Base-by-base conservation (phyloP, 202 grass and related monocot species). In the Zizania palustris region DNA sequence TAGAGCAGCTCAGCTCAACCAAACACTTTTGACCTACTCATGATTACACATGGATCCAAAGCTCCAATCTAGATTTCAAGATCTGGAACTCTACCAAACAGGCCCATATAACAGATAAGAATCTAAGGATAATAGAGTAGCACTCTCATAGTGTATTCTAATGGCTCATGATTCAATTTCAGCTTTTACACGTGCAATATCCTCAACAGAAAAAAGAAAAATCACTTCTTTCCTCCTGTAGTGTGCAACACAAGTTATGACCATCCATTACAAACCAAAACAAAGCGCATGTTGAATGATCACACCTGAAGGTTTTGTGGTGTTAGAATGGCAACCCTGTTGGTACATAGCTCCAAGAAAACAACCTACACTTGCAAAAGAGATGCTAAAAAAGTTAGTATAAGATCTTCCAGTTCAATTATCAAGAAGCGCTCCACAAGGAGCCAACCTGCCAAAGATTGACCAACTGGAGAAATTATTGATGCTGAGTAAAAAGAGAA, bases 321-420 rank as follows among this genome's bases (percentile, higher is more conserved):
- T 19, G 79, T 80, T 80, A 97, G 75, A 80, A 97, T 92, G 50
- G 87, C 58, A 84, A 97, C 58, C 60, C 95, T 88, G 74, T 85
- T 92, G 15, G 74, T 9, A 69, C 95, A 97, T 38, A 97, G 82
- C 75, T 97, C 95, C 91, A 97, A 80, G 85, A 97, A 97, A 79
- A 94, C 89, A 75, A 64, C 91, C 95, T 97, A 69, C 42, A 90
- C 59, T 74, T 15, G 49, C 33, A 55, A 71, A 80, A 80, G 20
- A 55, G 28, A 34, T 54, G 66, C 7, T 9, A 67, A 78, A 16
- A 2, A 75, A 35, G 67, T 80, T 50, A 76, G n/a, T 78, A 16
- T 14, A 71, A 57, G 68, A 67, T 66, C 20, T 73, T 51, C 68
- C 0, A 14, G 19, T 50, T 46, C 56, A 67, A 70, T 71, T 45